These are phyloP conservation scores for Talaromyces sp. DNA, from an alignment of 2,329 filamentous ascomycete species.

Conservation along the genomic window DNA sequence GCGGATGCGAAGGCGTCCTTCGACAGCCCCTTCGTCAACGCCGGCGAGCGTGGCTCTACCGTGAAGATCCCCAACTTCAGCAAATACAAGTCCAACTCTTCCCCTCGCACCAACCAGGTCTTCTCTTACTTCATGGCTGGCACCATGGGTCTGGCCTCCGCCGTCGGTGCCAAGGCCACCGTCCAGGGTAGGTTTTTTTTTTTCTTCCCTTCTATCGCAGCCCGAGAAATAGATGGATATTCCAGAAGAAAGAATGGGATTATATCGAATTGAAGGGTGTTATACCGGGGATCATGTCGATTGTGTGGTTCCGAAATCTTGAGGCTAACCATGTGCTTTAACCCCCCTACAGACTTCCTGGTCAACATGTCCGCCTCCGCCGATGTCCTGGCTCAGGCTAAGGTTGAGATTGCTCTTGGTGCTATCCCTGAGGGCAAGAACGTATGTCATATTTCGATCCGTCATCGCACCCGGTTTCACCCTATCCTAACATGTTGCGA, in stretches of 20 bases:
- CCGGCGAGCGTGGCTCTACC: conserved; percentile 51
- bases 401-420: conserved; percentile 94
- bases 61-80: conserved; percentile 85
- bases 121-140: conserved; percentile 99
- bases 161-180: conserved; percentile 94
- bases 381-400: conserved; percentile 97
- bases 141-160: conserved; percentile 86
- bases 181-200: conserved; percentile 77
- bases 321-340: conserved; percentile 30
- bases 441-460: conserved; percentile 61
- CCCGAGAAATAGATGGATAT: neutral
- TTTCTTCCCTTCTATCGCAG: conserved; percentile 1
- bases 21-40: conserved; percentile 59
- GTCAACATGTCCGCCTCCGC: conserved; percentile 99
- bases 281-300: conserved; percentile 1
- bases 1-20: conserved; percentile 48
- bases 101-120: conserved; percentile 75
- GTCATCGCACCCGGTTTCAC: neutral
- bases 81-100: conserved; percentile 76
- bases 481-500: conserved; percentile 10
- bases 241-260: conserved; percentile 5
- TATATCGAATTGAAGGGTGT: conserved; percentile 2
- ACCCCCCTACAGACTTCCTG: conserved; percentile 76
- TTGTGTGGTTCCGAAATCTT: conserved; percentile 1
- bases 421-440: conserved; percentile 99